Evolutionary conservation across 1,139 yeast species (phyloP).

Genomic region (Geotrichum cucujoidarum): DNA sequence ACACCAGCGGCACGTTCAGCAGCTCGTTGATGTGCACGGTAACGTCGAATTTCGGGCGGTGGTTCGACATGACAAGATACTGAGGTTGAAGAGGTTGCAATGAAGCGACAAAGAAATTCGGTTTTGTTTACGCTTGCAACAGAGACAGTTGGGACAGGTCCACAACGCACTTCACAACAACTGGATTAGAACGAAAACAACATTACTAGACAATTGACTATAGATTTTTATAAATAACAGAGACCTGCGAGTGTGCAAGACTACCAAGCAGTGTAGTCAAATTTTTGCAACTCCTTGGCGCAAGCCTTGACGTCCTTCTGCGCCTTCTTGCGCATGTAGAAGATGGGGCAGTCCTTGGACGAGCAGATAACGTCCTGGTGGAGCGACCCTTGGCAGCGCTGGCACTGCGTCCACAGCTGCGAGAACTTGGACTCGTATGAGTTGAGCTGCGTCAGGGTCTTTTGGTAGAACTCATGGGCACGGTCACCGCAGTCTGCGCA

Average conservation of each 20-base stretch:
- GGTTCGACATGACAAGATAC: conserved; percentile 14
- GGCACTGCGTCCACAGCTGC: conserved; percentile 96
- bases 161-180: no score
- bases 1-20: conserved; percentile 74
- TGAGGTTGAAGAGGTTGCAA: no score
- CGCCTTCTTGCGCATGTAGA: conserved; percentile 93
- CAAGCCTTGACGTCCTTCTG: conserved; percentile 78
- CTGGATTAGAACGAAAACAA: no score
- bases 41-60: conserved; percentile 52
- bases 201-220: no score
- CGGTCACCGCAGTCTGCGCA: conserved; percentile 73
- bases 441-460: conserved; percentile 74
- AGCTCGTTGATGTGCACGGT: conserved; percentile 60
- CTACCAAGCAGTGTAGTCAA: conserved; percentile 60
- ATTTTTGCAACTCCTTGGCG: conserved; percentile 64
- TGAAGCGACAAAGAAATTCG: no score
- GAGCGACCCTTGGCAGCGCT: conserved; percentile 91
- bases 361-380: conserved; percentile 96
- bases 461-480: conserved; percentile 74
- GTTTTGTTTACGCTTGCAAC: no score
- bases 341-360: conserved; percentile 94
- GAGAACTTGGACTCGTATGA: conserved; percentile 78
- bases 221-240: no score
- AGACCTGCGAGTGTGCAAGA: no score
- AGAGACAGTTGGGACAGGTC: no score